Percentiles rank a stretch among this genome's conserved stretches.
Conservation (phyloP, 2,329 filamentous ascomycete species). For the Aspergillus chevalieri region DNA sequence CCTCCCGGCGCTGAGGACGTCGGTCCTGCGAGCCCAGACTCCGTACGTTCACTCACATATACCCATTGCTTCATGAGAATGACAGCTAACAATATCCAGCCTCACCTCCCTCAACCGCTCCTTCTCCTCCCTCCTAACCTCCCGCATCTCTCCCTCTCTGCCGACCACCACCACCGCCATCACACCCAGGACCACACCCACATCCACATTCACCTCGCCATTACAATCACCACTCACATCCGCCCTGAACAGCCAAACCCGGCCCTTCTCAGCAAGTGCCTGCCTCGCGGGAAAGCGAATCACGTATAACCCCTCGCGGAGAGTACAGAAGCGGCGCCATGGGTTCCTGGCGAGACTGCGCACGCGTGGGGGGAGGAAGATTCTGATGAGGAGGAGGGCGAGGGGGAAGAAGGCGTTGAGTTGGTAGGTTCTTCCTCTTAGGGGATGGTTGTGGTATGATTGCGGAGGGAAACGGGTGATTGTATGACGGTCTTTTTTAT, state of each 20-base stretch:
- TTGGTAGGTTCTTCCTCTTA: constrained; percentile 35
- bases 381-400: constrained; percentile 48
- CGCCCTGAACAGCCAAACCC: constrained; percentile 22
- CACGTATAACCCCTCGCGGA: constrained; percentile 55
- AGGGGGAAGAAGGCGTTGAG: constrained; percentile 50
- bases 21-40: constrained; percentile 1
- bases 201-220: background rate
- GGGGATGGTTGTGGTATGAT: background rate
- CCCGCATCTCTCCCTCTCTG: constrained; percentile 13
- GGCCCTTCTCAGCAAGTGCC: constrained; percentile 41
- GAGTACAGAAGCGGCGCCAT: constrained; percentile 56
- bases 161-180: constrained; percentile 9
- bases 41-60: background rate
- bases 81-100: background rate
- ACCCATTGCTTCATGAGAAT: background rate
- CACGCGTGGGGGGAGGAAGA: constrained; percentile 48
- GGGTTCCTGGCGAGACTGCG: constrained; percentile 52
- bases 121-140: constrained; percentile 4
- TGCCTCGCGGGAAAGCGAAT: constrained; percentile 41
- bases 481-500: too few relatives aligned
- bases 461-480: too few relatives aligned
- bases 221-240: constrained; percentile 1
- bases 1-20: constrained; percentile 22
- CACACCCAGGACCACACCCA: background rate
- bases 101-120: background rate